A percentile compares a stretch with the other conserved stretches of the same genome.
Evolutionary conservation across 768 basidiomycete genomes (phyloP).

Genomic region (Suillus tomentosus): DNA sequence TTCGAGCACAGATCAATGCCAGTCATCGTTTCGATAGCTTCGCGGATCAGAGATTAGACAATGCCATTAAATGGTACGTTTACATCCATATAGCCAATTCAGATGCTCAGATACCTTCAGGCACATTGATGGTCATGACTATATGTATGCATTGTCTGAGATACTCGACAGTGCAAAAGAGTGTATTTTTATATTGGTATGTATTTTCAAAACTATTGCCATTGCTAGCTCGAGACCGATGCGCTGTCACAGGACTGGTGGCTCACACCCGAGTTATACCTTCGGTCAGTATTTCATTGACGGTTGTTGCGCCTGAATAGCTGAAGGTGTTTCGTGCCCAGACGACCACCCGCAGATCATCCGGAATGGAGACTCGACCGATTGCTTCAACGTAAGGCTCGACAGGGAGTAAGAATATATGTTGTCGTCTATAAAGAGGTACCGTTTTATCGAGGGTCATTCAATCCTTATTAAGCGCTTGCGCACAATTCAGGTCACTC

Average conservation of each 20-base stretch:
- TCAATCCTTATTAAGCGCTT: background rate
- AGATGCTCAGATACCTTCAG: conserved; percentile 31
- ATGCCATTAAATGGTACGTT: conserved; percentile 79
- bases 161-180: conserved; percentile 82
- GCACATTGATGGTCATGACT: conserved; percentile 96
- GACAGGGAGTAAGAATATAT: conserved; percentile 90
- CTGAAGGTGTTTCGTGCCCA: conserved; percentile 17
- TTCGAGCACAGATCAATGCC: conserved; percentile 73
- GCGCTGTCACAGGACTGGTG: conserved; percentile 70
- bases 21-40: conserved; percentile 87
- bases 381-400: conserved; percentile 83
- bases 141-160: conserved; percentile 93
- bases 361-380: conserved; percentile 90
- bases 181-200: conserved; percentile 83
- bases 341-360: conserved; percentile 80
- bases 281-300: conserved; percentile 46
- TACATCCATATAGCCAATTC: background rate
- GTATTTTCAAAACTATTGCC: conserved; percentile 16
- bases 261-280: conserved; percentile 93
- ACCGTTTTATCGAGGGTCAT: conserved; percentile 2
- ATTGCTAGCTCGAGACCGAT: conserved; percentile 13
- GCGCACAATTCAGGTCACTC: conserved; percentile 59
- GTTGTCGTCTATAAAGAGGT: conserved; percentile 95
- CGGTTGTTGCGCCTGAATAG: background rate
- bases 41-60: conserved; percentile 66